Base-by-base conservation (phyloP, 1,284 basidiomycete genomes). In the Moniliophthora roreri region DNA sequence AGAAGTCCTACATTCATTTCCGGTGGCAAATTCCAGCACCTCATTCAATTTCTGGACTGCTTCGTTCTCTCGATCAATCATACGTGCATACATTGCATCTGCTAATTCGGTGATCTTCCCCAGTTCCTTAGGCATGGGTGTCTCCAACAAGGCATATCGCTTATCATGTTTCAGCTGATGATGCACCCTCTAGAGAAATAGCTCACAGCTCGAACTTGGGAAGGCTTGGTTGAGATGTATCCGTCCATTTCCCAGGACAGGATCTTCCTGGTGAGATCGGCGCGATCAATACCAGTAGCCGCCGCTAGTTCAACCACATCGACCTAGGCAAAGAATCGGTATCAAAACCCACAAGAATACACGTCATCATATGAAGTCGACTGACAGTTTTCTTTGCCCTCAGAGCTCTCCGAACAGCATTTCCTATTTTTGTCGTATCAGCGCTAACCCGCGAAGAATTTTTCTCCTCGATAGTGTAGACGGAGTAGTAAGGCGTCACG, bases 1-100 rank as follows among this genome's bases (percentile, higher is more conserved):
- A 42, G 35, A 26, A 3, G 8, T 64, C 68, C 57, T 54, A 79
- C 79, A 81, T 53, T 77, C 70, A 38, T 77, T 72, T 10, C 67
- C 68, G 2, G 73, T 75, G 3, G 75, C 74, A 48, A 80, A 74
- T 11, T 69, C 60, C 11, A 77, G 68, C 21, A 80, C 78, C 54
- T 69, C 56, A 9, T 67, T 64, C 18, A 81, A 61, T 58, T 77
- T 74, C 47, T 63, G 62, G 8, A 80, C 64, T 3, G 71, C 74
- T 32, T 78, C 74, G 16, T 73, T 68, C 60, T 79, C 78, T 32
- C 73, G 64, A 13, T 60, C 63, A 36, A 69, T 55, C 75, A 78
- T 75, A n/a, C 68, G 63, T 9, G 67, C 55, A 60, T 68, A 72
- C 54, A 81, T 60, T 40, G 66, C 47, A 9, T 65, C 61, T 0